phyloP scores from a whole-genome alignment of 1,284 basidiomycete species.

The Acaromyces ingoldii region DNA sequence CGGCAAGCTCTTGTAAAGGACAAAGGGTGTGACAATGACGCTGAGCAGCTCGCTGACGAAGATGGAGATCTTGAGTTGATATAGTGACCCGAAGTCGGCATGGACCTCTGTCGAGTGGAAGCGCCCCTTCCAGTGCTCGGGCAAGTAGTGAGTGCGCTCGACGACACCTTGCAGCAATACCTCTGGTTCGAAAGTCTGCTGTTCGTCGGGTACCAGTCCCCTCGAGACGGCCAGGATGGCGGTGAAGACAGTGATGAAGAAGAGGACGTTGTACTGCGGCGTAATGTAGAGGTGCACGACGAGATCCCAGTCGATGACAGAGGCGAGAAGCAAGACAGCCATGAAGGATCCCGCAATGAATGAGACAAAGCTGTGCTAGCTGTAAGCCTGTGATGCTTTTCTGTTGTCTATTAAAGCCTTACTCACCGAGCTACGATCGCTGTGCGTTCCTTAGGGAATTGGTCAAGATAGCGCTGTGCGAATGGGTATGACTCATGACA shows the following conservation, averaged over 20 bases:
- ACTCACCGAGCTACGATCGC: conserved; percentile 78
- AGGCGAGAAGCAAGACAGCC: conserved; percentile 83
- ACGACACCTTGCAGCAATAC: conserved; percentile 84
- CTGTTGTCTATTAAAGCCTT: background rate
- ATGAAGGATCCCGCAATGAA: conserved; percentile 95
- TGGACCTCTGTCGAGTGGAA: conserved; percentile 64
- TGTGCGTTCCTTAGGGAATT: conserved; percentile 91
- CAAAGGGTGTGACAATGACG: conserved; percentile 86
- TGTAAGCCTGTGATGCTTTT: conserved; percentile 1
- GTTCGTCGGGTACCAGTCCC: conserved; percentile 93
- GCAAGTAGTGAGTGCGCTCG: conserved; percentile 90
- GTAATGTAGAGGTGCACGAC: conserved; percentile 93
- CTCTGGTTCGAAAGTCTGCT: conserved; percentile 84
- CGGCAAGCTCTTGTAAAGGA: conserved; percentile 87
- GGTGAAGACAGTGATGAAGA: conserved; percentile 85
- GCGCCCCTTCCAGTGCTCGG: conserved; percentile 79
- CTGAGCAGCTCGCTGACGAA: conserved; percentile 83
- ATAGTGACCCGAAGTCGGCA: conserved; percentile 36
- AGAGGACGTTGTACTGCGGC: conserved; percentile 81
- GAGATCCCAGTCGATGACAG: conserved; percentile 77
- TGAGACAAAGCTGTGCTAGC: conserved; percentile 69
- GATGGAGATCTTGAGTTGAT: conserved; percentile 55
- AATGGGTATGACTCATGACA: conserved; percentile 80
- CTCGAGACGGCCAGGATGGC: conserved; percentile 79
- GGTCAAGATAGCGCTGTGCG: conserved; percentile 91